Conservation (phyloP, 2,329 filamentous ascomycete species). For the Colletotrichum sp. region DNA sequence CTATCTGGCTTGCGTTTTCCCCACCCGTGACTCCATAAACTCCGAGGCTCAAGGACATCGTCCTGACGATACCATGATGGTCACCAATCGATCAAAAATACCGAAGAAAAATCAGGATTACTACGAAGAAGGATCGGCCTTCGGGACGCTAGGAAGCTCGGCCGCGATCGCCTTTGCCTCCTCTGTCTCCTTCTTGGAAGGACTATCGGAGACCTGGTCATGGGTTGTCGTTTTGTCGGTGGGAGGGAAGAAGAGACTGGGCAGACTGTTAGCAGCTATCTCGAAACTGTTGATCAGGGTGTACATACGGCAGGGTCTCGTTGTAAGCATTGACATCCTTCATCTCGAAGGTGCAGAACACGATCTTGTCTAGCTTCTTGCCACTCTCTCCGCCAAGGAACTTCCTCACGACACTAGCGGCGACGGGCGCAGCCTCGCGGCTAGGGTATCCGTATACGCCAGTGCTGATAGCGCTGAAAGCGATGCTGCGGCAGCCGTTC, state of each 20-base stretch:
- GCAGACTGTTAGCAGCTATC: background rate
- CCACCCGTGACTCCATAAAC: too few relatives aligned
- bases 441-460: constrained; percentile 90
- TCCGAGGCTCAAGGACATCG: too few relatives aligned
- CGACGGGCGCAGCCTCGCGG: constrained; percentile 72
- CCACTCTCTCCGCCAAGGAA: constrained; percentile 56
- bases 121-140: constrained; percentile 29
- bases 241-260: constrained; percentile 21
- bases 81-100: too few relatives aligned
- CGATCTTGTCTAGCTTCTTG: constrained; percentile 68
- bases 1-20: too few relatives aligned
- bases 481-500: constrained; percentile 72
- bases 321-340: constrained; percentile 82
- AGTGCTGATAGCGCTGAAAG: constrained; percentile 86
- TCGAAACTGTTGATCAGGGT: background rate
- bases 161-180: constrained; percentile 29
- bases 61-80: too few relatives aligned
- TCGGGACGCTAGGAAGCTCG: constrained; percentile 40
- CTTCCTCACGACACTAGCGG: constrained; percentile 61
- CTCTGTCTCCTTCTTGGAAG: constrained; percentile 26
- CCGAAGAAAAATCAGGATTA: too few relatives aligned
- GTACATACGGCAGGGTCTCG: constrained; percentile 72
- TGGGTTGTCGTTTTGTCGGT: constrained; percentile 6
- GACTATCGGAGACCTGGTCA: constrained; percentile 21
- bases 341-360: constrained; percentile 83